These are phyloP conservation scores for Tuber melanosporum DNA, from an alignment of 495 filamentous ascomycete genomes.

Conservation along the genomic window DNA sequence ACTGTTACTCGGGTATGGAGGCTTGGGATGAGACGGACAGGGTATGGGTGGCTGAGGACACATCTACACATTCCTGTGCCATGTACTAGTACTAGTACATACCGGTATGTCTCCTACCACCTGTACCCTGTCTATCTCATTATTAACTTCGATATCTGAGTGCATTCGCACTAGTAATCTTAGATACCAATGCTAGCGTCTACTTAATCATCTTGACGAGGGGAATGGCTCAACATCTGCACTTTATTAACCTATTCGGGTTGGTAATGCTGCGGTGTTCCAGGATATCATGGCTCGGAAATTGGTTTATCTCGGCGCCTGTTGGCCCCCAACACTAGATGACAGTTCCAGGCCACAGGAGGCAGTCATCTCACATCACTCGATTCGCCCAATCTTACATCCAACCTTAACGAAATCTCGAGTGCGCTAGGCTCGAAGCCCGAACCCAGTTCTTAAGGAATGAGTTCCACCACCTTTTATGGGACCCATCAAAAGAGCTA, in stretches of 20 bases:
- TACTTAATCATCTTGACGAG: neutral
- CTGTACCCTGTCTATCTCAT: too few relatives aligned
- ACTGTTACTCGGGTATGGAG: neutral
- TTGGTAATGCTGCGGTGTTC: neutral
- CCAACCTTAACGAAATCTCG: too few relatives aligned
- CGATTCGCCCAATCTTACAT: neutral
- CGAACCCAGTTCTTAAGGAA: neutral
- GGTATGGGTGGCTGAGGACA: too few relatives aligned
- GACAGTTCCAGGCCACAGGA: neutral
- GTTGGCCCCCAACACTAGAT: neutral
- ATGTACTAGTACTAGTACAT: too few relatives aligned
- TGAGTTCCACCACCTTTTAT: neutral
- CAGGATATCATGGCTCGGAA: neutral
- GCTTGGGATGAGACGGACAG: too few relatives aligned
- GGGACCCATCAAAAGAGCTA: neutral
- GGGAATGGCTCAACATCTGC: neutral
- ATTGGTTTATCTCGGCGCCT: neutral
- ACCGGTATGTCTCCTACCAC: too few relatives aligned
- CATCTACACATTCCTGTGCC: too few relatives aligned
- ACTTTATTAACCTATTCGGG: neutral
- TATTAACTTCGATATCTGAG: too few relatives aligned
- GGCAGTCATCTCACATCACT: neutral
- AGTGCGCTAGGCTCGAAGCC: neutral
- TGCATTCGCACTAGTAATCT: neutral
- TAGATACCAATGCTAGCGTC: neutral